A percentile compares a stretch with the other conserved stretches of the same genome.
These are phyloP conservation scores for Daldinia concentrica DNA, from an alignment of 495 filamentous ascomycete genomes.

Conservation along the genomic window DNA sequence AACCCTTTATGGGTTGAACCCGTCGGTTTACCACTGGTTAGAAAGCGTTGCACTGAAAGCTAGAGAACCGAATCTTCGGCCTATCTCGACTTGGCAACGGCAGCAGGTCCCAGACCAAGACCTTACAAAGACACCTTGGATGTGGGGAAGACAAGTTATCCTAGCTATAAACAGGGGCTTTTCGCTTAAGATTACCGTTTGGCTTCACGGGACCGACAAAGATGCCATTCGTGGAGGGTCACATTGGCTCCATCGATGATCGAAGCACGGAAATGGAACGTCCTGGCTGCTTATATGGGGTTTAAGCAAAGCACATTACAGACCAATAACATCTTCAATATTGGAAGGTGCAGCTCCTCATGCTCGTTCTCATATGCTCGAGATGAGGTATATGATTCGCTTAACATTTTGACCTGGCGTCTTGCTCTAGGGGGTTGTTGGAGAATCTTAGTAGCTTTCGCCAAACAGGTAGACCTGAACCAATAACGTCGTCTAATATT, in stretches of 20 bases:
- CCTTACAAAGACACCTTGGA: not conserved
- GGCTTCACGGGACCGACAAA: not conserved
- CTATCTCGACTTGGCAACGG: not conserved
- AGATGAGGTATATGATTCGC: slow-evolving; percentile 2
- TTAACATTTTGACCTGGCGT: not conserved
- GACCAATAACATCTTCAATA: not conserved
- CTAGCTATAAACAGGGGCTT: slow-evolving; percentile 1
- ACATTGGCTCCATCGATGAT: slow-evolving; percentile 19
- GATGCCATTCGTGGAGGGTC: slow-evolving; percentile 14
- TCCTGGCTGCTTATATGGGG: not conserved
- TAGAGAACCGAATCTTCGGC: not conserved
- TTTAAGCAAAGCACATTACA: not conserved
- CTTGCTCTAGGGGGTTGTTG: not conserved
- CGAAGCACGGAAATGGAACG: slow-evolving; percentile 3
- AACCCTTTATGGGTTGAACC: not conserved
- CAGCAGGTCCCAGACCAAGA: not conserved
- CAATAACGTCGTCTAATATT: not conserved
- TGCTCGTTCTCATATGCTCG: not conserved
- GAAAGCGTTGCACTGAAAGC: not conserved
- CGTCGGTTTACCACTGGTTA: not conserved
- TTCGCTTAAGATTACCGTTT: slow-evolving; percentile 9
- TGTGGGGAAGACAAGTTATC: not conserved
- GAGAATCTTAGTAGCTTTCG: not conserved
- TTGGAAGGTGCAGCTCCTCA: not conserved
- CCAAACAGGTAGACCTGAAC: not conserved